A percentile compares a stretch with the other conserved stretches of the same genome.
phyloP scores from a whole-genome alignment of 2,329 filamentous ascomycete species.

The Ophiostoma angusticollis region DNA sequence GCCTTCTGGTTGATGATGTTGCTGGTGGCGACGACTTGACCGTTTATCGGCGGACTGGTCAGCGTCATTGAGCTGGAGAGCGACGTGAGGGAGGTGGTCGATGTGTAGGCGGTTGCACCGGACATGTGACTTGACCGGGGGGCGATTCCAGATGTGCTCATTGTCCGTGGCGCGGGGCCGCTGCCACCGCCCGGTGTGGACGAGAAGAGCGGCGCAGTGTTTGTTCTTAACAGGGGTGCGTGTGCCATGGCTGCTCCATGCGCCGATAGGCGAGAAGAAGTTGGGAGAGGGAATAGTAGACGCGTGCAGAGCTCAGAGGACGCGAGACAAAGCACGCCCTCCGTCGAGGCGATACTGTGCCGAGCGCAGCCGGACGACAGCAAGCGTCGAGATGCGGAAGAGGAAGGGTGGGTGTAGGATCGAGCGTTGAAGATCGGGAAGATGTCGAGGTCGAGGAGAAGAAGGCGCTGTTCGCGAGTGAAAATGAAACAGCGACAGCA shows the following conservation, averaged over 20 bases:
- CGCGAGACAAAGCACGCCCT: too few relatives aligned
- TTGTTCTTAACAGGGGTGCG: conserved; percentile 46
- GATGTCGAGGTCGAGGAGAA: background rate
- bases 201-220: conserved; percentile 43
- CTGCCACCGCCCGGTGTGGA: conserved; percentile 28
- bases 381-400: background rate
- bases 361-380: too few relatives aligned
- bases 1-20: conserved; percentile 98
- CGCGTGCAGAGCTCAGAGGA: too few relatives aligned
- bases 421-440: background rate
- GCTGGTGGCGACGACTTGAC: conserved; percentile 61
- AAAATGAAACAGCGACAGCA: background rate
- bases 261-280: conserved; percentile 15
- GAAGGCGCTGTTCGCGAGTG: background rate
- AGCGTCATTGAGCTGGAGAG: conserved; percentile 32
- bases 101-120: conserved; percentile 43
- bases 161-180: conserved; percentile 31
- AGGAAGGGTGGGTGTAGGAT: too few relatives aligned
- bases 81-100: conserved; percentile 38
- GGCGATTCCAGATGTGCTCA: conserved; percentile 37
- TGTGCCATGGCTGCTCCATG: conserved; percentile 44
- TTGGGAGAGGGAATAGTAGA: background rate
- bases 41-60: conserved; percentile 31
- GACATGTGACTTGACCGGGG: conserved; percentile 48
- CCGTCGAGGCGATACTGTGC: too few relatives aligned